Base-by-base conservation (phyloP, 2,329 filamentous ascomycete species). In the Cladophialophora carrionii region DNA sequence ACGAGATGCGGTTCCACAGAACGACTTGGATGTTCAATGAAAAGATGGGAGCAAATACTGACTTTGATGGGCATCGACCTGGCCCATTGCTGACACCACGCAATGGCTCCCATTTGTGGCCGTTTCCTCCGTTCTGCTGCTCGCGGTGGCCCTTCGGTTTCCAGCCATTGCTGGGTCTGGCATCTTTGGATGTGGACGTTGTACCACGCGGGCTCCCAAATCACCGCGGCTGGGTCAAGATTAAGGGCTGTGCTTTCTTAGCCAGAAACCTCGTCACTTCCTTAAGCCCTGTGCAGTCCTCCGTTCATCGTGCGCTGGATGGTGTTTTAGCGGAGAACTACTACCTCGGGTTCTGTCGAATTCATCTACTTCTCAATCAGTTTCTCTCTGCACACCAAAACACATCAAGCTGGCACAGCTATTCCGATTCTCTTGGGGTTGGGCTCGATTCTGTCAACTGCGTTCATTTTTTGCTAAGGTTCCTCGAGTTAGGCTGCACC, bases 1-100 rank as follows among this genome's bases (percentile, higher is more conserved):
- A 76, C 24, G 48, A 17, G 24, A 51, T 51, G 24, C 14, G 37
- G 37, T 14, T 7, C 37, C 17, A 6, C n/a, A n/a, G 37, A n/a
- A 8, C 37, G n/a, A n/a, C 37, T 2, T 43, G 37, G 37, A 43
- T 3, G 37, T 5, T 41, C 17, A 17, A 41, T 4, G 17, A 14
- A 17, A 37, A 8, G 14, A 43, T 17, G 17, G 1, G 8, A 43
- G 17, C 37, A 43, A 43, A 20, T 43, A 43, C n/a, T 51, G 48
- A 10, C 20, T 12, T 51, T 26, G 48, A 51, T 0, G 1, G 20
- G 9, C 22, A 51, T 8, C 22, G 48, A 26, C 22, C 37, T n/a
- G 1, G 17, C 1, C 7, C 37, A 1, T 43, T 43, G 17, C 14
- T 43, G 17, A 8, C 17, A n/a, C n/a, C 17, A 2, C 17, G 6